Percentiles rank a stretch among this genome's conserved stretches.
phyloP scores from a whole-genome alignment of 257 asterid genomes.

The Capsicum baccatum region DNA sequence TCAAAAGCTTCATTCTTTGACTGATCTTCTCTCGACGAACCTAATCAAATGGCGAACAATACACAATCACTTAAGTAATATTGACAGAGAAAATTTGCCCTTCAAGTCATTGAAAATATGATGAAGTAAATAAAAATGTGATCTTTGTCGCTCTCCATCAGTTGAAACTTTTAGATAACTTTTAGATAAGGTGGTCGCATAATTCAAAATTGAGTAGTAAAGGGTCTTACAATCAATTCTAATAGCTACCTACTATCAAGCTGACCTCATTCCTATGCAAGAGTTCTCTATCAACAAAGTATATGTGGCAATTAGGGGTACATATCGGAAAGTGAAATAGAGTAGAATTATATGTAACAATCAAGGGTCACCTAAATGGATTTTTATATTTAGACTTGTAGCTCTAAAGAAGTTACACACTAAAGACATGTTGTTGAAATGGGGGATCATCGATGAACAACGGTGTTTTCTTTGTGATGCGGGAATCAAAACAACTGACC shows the following conservation, averaged over 20 bases:
- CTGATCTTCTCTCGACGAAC: constrained; percentile 94
- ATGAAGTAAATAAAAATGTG: background rate
- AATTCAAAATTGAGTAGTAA: background rate
- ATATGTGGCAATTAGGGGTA: too few relatives aligned
- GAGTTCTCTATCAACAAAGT: too few relatives aligned
- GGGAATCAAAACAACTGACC: too few relatives aligned
- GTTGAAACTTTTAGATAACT: background rate
- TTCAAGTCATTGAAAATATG: background rate
- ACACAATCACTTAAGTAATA: background rate
- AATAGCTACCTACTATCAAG: background rate
- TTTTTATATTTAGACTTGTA: too few relatives aligned
- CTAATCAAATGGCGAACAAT: constrained; percentile 43
- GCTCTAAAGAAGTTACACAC: too few relatives aligned
- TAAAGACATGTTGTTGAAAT: too few relatives aligned
- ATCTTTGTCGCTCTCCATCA: background rate
- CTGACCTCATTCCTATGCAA: too few relatives aligned
- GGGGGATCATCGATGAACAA: too few relatives aligned
- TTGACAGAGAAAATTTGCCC: background rate
- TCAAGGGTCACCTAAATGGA: too few relatives aligned
- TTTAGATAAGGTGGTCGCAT: background rate
- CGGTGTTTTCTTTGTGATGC: too few relatives aligned
- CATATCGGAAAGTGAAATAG: too few relatives aligned
- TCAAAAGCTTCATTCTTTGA: constrained; percentile 93
- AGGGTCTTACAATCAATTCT: background rate
- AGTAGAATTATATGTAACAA: too few relatives aligned